phyloP scores from a whole-genome alignment of 176 grass and related monocot species.

The Guadua angustifolia region DNA sequence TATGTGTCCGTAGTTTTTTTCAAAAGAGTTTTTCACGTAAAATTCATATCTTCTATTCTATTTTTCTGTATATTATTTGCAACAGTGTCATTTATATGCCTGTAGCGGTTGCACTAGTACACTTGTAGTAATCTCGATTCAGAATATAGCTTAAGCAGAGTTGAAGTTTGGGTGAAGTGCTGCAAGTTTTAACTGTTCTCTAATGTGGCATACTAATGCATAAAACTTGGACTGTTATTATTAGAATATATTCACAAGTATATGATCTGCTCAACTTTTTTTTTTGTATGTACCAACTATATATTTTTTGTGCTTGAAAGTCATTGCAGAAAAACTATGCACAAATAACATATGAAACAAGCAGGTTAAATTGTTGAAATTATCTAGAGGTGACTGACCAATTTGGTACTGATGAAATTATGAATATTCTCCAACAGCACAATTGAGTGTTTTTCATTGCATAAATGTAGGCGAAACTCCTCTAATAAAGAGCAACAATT shows the following conservation, averaged over 20 bases:
- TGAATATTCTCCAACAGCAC: no score
- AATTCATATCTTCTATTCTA: no score
- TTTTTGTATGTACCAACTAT: background rate
- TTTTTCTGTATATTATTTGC: no score
- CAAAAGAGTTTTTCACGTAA: no score
- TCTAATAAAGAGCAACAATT: no score
- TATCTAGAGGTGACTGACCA: background rate
- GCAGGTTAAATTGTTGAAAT: background rate
- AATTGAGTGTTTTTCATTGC: no score
- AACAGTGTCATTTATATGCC: background rate
- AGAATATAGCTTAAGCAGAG: background rate
- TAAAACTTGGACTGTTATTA: background rate
- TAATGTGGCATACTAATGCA: background rate
- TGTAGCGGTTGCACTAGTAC: background rate
- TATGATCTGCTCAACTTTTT: background rate
- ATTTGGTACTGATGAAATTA: no score
- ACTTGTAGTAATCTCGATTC: background rate
- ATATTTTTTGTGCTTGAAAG: background rate
- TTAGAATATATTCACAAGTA: background rate
- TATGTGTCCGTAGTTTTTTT: no score
- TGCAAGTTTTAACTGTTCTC: background rate
- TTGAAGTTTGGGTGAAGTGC: background rate
- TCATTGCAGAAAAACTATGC: background rate
- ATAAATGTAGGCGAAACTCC: no score
- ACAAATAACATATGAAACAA: background rate